phyloP scores from a whole-genome alignment of 768 basidiomycete genomes.

The Auricularia sp. region DNA sequence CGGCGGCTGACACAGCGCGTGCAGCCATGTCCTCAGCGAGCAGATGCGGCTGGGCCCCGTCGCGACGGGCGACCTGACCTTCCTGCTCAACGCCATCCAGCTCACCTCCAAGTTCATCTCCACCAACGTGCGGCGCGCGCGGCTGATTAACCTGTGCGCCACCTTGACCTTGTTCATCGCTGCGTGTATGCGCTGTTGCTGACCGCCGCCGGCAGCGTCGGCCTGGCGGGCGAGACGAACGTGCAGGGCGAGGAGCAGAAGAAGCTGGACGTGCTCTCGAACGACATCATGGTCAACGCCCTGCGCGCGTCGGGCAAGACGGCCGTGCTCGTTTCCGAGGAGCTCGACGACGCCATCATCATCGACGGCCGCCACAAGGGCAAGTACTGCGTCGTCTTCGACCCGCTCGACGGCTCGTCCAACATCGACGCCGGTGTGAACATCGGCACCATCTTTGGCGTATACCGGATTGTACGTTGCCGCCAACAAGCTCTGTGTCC shows the following conservation, averaged over 20 bases:
- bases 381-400: conserved; percentile 95
- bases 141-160: conserved; percentile 90
- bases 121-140: conserved; percentile 92
- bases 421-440: conserved; percentile 99
- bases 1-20: background rate
- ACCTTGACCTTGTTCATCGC: conserved; percentile 1
- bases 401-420: conserved; percentile 91
- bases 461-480: conserved; percentile 76
- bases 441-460: conserved; percentile 95
- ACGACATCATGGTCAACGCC: conserved; percentile 99
- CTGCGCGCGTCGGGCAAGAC: conserved; percentile 94
- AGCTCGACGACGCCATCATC: conserved; percentile 85
- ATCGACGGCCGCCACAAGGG: conserved; percentile 75
- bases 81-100: conserved; percentile 92
- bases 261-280: conserved; percentile 94
- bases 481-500: background rate
- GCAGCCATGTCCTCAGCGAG: conserved; percentile 41
- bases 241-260: conserved; percentile 99
- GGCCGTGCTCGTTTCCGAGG: conserved; percentile 94
- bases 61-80: conserved; percentile 89
- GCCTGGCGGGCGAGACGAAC: conserved; percentile 92
- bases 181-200: background rate
- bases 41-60: conserved; percentile 72
- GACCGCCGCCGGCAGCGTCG: conserved; percentile 54
- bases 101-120: conserved; percentile 96